Percentiles rank a stretch among this genome's conserved stretches.
Conservation (phyloP, 2,329 filamentous ascomycete species). For the Claviceps fusiformis region DNA sequence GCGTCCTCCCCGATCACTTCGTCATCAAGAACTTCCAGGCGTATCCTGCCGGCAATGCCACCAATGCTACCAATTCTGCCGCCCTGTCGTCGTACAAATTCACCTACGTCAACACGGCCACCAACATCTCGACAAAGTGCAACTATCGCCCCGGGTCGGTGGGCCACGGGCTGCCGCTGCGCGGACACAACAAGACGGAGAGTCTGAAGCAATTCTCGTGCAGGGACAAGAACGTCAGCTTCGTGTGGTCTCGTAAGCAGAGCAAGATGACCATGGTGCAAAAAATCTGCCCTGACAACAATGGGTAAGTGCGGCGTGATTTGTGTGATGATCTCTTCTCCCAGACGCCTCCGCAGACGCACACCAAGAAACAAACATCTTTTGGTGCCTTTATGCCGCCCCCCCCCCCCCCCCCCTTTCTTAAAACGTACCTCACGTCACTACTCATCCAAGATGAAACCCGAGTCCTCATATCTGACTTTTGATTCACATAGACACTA, state of each 20-base stretch:
- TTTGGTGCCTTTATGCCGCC: too few species aligned
- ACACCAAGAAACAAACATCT: too few species aligned
- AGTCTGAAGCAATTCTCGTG: slow-evolving; percentile 28
- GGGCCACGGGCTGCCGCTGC: slow-evolving; percentile 19
- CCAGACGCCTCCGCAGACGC: too few species aligned
- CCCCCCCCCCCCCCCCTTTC: too few species aligned
- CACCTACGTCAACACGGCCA: slow-evolving; percentile 26
- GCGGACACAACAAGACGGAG: too few species aligned
- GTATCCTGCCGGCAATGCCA: slow-evolving; percentile 20
- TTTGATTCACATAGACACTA: neutral
- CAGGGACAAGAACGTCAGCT: slow-evolving; percentile 26
- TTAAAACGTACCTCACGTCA: neutral
- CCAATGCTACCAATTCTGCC: slow-evolving; percentile 19
- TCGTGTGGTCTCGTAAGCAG: slow-evolving; percentile 23
- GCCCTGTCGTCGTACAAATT: slow-evolving; percentile 24
- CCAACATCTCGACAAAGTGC: slow-evolving; percentile 27
- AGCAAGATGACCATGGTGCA: slow-evolving; percentile 29
- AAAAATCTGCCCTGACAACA: slow-evolving; percentile 24
- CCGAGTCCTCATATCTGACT: neutral
- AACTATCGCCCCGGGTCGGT: slow-evolving; percentile 28
- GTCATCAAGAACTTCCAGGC: slow-evolving; percentile 24
- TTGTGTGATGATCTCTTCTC: too few species aligned
- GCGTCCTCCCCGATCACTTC: slow-evolving; percentile 25
- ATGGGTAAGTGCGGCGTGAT: slow-evolving; percentile 21
- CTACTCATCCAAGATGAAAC: neutral